Base-by-base conservation (phyloP, 1,139 yeast species). In the Suhomyces bolitotheri region DNA sequence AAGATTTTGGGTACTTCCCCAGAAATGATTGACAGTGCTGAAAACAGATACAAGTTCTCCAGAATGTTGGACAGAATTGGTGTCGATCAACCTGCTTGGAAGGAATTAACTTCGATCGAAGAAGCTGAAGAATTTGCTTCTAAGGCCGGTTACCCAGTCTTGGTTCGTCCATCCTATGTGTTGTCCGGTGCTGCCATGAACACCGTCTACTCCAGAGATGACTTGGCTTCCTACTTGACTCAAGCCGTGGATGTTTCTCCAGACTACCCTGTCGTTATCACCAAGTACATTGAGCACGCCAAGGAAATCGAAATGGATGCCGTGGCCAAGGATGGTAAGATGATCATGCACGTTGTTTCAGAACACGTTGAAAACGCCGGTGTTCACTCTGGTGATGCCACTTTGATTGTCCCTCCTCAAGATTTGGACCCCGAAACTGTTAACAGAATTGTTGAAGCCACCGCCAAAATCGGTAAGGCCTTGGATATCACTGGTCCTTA, bases 301-400 rank as follows among this genome's bases (percentile, higher is more conserved):
- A 88, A 92, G 71, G 98, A 92, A 70, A 92, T 92, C 56, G 98
- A 92, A 69, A 89, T 92, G 92, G 98, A 92, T 66, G 98, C 97
- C 34, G 98, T 92, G 53, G 97, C 98, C 34, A 80, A 78, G 60
- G 88, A 92, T 56, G 98, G 98, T 66, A 80, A 89, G 63, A 74
- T 92, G 71, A 78, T 92, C 49, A 88, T 92, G 92, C 98, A 92
- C 61, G 97, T 89, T 61, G 96, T 92, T 43, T 89, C 97, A 40
- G 98, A 94, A 67, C 98, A 92, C 62, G 97, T 92, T 55, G 98
- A 92, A 67, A 92, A 92, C 59, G 98, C 98, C 19, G 98, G 98
- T 78, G 97, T 92, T 38, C 98, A 92, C 68, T 92, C 98, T 41
- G 98, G 98, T 75, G 98, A 92, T 66, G 98, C 98, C 44, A 92